Conservation (phyloP, 2,329 filamentous ascomycete genomes). For the Hyphodiscus sp. region DNA sequence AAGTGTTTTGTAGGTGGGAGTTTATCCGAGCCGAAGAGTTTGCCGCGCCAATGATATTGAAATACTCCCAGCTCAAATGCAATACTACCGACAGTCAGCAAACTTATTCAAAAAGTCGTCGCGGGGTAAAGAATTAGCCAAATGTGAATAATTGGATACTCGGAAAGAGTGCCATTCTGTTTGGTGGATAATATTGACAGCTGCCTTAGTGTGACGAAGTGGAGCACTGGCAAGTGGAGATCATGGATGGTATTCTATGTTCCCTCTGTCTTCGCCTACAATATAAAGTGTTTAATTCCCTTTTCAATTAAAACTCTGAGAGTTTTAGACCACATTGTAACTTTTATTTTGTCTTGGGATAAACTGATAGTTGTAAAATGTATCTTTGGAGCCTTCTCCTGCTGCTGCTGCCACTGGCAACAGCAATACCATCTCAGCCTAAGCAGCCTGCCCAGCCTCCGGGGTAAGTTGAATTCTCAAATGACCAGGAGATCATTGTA, state of each 20-base stretch:
- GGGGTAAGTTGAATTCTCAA: not conserved
- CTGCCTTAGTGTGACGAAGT: not conserved
- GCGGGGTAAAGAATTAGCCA: not conserved
- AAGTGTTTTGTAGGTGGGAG: not conserved
- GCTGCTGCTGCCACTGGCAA: conserved; percentile 3
- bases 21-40: not conserved
- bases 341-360: not conserved
- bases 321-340: too few species aligned
- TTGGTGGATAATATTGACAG: not conserved
- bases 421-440: conserved; percentile 3
- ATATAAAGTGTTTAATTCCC: too few species aligned
- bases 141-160: not conserved
- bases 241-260: too few species aligned
- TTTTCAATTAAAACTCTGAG: too few species aligned
- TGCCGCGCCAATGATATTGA: not conserved
- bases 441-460: not conserved
- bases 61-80: not conserved
- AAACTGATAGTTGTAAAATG: not conserved
- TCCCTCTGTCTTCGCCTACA: too few species aligned
- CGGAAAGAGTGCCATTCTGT: not conserved
- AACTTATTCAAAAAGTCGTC: not conserved
- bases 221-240: too few species aligned
- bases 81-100: not conserved
- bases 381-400: not conserved
- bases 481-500: too few species aligned